phyloP scores from a whole-genome alignment of 1,139 yeast species.

The Protomyces gravidus region DNA sequence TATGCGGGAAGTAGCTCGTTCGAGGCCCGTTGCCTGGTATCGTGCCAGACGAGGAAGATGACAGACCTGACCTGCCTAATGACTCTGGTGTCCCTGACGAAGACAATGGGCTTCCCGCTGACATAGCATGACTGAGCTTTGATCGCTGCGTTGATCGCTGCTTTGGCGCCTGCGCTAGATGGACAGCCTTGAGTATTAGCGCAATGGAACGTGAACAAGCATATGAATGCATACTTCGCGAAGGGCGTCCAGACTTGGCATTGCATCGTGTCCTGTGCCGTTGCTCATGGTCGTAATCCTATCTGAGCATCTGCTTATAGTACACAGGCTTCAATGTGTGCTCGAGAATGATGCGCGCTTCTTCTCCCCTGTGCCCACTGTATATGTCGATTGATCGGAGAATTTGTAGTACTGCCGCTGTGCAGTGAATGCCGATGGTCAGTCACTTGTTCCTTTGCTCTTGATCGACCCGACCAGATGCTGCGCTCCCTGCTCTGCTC shows the following conservation, averaged over 20 bases:
- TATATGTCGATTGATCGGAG: no score
- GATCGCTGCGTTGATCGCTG: constrained; percentile 10
- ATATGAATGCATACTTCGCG: constrained; percentile 11
- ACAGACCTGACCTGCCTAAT: constrained; percentile 1
- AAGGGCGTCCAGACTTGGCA: constrained; percentile 13
- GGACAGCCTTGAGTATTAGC: constrained; percentile 15
- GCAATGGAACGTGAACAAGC: background rate
- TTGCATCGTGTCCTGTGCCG: background rate
- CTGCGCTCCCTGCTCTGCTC: no score
- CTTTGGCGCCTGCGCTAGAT: constrained; percentile 14
- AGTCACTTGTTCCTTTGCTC: no score
- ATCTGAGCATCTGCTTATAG: no score
- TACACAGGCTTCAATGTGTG: no score
- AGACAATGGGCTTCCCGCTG: constrained; percentile 16
- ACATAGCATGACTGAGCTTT: constrained; percentile 13
- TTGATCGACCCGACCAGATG: no score
- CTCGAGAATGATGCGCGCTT: no score
- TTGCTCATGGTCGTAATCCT: constrained; percentile 17
- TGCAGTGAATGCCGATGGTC: no score
- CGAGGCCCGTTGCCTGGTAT: constrained; percentile 9
- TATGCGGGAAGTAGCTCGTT: constrained; percentile 16
- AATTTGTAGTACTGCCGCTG: no score
- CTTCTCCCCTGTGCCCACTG: no score
- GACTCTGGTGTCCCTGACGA: constrained; percentile 22
- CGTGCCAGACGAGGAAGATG: constrained; percentile 21